Base-by-base conservation (phyloP, 1,284 basidiomycete species). In the Tilletiaria anomala region DNA sequence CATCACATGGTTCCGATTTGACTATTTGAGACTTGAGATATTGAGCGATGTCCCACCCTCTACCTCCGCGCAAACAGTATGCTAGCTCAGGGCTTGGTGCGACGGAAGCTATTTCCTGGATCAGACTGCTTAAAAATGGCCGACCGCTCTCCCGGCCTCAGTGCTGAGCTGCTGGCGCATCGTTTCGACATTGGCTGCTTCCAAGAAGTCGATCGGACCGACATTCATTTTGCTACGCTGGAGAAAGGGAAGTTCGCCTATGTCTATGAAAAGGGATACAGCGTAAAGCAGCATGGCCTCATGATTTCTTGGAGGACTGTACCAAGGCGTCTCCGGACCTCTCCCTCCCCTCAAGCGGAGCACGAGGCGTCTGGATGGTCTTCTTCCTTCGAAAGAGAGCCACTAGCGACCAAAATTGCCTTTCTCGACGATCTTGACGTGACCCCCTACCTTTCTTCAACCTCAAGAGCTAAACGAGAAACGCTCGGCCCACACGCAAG, bases 91-190 rank as follows among this genome's bases (percentile, higher is more conserved):
- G 65, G 67, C 3, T 52, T 70, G 20, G 68, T 70, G 14, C 59
- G 69, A 3, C 50, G 68, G 10, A 65, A 64, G 36, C 53, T 70
- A 5, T 70, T 70, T 43, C 69, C 69, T 0, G 68, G 68, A 0
- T 63, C 58, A n/a, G 69, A 70, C 45, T 63, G 57, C 37, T 52
- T 70, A 26, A 68, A 67, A 51, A 68, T 66, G 53, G 58, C 53
- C 20, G 58, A 67, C 16, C 56, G 67, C 2, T 44, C 51, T 3
- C 40, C 55, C 1, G 61, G 59, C 3, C 35, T 68, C 2, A 39
- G 43, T 2, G 51, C 54, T 5, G 59, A 59, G 31, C 32, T 55
- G 8, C 47, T 60, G 0, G 56, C 64, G 18, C 62, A 69, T 37
- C 47, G 51, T 5, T 68, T 63, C 48, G 68, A 69, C 36, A 50